These are phyloP conservation scores for Cladochytrium replicatum DNA, from an alignment of 192 early-diverging fungal species.

Conservation along the genomic window DNA sequence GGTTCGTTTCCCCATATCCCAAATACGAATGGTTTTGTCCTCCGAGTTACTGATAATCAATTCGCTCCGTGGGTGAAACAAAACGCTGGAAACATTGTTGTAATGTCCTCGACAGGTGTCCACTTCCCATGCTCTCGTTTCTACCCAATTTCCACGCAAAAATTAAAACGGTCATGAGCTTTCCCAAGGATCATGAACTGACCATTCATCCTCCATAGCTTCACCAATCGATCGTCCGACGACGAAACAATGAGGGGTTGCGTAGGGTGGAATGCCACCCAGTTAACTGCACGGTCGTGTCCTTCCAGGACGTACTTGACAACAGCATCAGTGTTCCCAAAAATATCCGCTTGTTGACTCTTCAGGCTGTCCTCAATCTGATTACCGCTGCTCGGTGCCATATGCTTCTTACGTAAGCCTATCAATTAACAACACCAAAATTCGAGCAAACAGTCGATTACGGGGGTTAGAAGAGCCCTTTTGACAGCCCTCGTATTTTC, in stretches of 20 bases:
- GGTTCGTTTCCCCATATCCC: conserved; percentile 95
- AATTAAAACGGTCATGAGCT: background rate
- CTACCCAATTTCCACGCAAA: conserved; percentile 31
- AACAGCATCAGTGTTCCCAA: conserved; percentile 90
- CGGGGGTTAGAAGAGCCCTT: background rate
- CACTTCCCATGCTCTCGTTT: conserved; percentile 98
- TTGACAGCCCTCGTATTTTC: too few relatives aligned
- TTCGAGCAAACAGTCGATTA: background rate
- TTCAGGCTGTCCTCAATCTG: too few relatives aligned
- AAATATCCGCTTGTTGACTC: conserved; percentile 94
- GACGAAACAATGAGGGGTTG: conserved; percentile 93
- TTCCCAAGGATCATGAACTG: background rate
- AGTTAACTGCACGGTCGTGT: conserved; percentile 95
- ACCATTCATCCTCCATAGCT: conserved; percentile 98
- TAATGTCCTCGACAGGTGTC: conserved; percentile 98
- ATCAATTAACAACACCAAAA: background rate
- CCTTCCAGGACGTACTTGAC: conserved; percentile 99
- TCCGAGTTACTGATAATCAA: conserved; percentile 89
- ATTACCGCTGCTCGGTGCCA: conserved; percentile 30
- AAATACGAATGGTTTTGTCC: conserved; percentile 96
- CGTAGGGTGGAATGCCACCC: conserved; percentile 94
- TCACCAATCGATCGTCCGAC: conserved; percentile 95
- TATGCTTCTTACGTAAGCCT: conserved; percentile 77
- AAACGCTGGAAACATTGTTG: conserved; percentile 86
- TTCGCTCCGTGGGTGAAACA: conserved; percentile 96